Evolutionary conservation across 169 alveolate species (phyloP), one percentile per base, ranked within the genome.

Genomic region (Ichthyophthirius multifiliis): DNA sequence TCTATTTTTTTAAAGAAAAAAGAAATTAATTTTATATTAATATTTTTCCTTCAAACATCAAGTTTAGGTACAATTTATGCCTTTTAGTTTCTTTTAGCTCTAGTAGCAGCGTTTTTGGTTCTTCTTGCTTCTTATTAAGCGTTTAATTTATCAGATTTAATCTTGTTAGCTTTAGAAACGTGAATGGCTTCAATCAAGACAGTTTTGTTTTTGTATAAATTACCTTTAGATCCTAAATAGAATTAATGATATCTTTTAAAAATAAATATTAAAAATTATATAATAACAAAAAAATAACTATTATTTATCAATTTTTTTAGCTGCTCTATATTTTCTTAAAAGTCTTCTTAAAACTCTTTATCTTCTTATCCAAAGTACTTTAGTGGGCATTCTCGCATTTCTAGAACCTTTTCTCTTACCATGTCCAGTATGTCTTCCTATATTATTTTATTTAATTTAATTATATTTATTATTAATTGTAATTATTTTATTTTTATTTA

Each of bases 401-500:
- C 93, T 90, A 71, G 99, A 91, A 87, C 99, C 99, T 95, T 93
- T 95, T 87, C 99, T 94, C 89, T 98, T 98, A 83, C 99, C 99
- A 45, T 92, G 89, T 62, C 99, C 99, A 84, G 94, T 93, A 89
- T 98, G 99, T 83, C 99, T 95, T 32, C 95, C 95, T 82, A 64
- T 30, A 62, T n/a, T 35, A 27, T 18, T 39, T 47, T 10, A 12
- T 32, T n/a, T n/a, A n/a, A n/a, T n/a, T n/a, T n/a, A n/a, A n/a
- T n/a, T n/a, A n/a, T n/a, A n/a, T n/a, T n/a, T n/a, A n/a, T n/a
- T n/a, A n/a, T n/a, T n/a, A n/a, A n/a, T n/a, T n/a, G n/a, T n/a
- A n/a, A n/a, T n/a, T n/a, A n/a, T n/a, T n/a, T n/a, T n/a, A n/a
- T n/a, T n/a, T n/a, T n/a, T n/a, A n/a, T n/a, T n/a, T n/a, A n/a